Base-by-base conservation (phyloP, 805 yeast species). In the Sporopachydermia lactativora region DNA sequence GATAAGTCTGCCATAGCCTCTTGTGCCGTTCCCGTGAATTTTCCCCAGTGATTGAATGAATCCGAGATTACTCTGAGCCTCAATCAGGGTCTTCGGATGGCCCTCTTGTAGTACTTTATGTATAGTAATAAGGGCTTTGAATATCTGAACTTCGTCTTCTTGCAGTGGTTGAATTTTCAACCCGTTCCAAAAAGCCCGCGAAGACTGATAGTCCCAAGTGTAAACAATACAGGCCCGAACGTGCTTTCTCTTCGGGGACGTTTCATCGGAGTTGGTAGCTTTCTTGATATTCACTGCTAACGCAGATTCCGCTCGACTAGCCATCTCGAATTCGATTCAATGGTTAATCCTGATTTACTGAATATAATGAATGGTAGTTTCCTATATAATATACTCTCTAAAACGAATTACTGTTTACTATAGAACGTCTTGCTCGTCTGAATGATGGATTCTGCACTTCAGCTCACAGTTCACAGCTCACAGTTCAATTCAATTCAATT, bases 21-120 rank as follows among this genome's bases (percentile, higher is more conserved):
- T 62, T 16, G 34, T 51, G 46, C 69, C 65, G 40, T 39, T 44
- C 18, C 45, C 41, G 34, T 46, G 45, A 36, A 46, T 45, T 35
- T 85, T 67, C 2, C 77, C 79, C 42, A 92, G 65, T 14, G 86
- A 72, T 42, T 77, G 73, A 38, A 89, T 66, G 78, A 94, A 89
- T 40, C 76, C 81, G 39, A 76, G 64, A 55, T 86, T 84, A 45
- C 75, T 67, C 52, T 75, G 81, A 2, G 85, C 96, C 51, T 85
- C 96, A 40, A 73, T 68, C 51, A 89, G 62, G 4, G 84, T 77
- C 18, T 83, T 71, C 11, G 85, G 85, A 57, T 89, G 97, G n/a
- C 98, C 98, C 59, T 89, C 98, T 57, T 92, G 97, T n/a, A 89
- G 62, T 4, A 92, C 89, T 52, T 89, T 88, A 53, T 89, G 97